Evolutionary conservation across 1,284 basidiomycete species (phyloP).

Genomic region (Leccinum angustisporum): DNA sequence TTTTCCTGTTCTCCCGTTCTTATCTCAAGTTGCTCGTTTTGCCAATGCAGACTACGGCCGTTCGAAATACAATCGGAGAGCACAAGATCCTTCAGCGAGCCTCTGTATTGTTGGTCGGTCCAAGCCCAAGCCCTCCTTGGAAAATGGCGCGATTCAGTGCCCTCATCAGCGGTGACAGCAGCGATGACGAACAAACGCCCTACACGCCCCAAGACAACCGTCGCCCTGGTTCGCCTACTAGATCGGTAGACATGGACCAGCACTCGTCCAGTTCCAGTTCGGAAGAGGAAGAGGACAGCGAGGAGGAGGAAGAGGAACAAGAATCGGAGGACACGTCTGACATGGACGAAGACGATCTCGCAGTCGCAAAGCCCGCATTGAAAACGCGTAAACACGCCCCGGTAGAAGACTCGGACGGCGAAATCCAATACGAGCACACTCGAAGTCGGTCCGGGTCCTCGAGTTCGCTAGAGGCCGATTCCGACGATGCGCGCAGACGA

Average conservation of each 20-base stretch:
- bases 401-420: constrained; percentile 51
- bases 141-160: constrained; percentile 45
- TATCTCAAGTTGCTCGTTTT: constrained; percentile 13
- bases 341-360: constrained; percentile 49
- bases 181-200: constrained; percentile 38
- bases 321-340: constrained; percentile 47
- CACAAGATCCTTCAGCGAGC: too few relatives aligned
- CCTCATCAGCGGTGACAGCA: constrained; percentile 41
- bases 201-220: constrained; percentile 21
- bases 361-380: constrained; percentile 25
- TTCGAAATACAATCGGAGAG: too few relatives aligned
- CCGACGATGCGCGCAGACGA: constrained; percentile 23
- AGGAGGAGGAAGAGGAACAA: constrained; percentile 32
- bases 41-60: constrained; percentile 61
- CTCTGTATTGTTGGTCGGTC: constrained; percentile 25
- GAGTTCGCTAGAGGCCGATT: constrained; percentile 37
- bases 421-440: constrained; percentile 45
- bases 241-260: constrained; percentile 23
- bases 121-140: constrained; percentile 1
- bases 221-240: constrained; percentile 16
- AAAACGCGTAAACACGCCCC: constrained; percentile 42
- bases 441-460: constrained; percentile 35
- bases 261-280: constrained; percentile 24
- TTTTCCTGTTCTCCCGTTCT: not conserved
- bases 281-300: constrained; percentile 29